Evolutionary conservation across 2,329 filamentous ascomycete species (phyloP), one percentile per base, ranked within the genome.

Genomic region (Cladophialophora exuberans): DNA sequence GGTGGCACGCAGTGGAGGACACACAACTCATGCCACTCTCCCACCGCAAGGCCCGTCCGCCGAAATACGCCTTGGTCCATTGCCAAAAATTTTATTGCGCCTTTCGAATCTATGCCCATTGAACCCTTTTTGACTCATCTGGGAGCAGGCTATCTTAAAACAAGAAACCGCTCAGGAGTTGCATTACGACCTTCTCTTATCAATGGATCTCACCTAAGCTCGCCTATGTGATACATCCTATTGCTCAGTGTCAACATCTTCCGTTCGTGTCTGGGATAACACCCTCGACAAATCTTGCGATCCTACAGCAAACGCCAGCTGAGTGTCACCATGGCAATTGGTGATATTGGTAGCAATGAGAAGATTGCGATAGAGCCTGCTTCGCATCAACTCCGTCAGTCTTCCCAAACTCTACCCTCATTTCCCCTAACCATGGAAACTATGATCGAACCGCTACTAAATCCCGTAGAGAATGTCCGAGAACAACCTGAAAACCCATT

Each of bases 401-500:
- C 61, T 64, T 54, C 58, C 55, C 62, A 62, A 39, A 22, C 39
- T 20, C 25, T 45, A 30, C 41, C 23, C 25, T 28, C 44, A 38
- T 48, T 46, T 47, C 25, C n/a, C 4, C 26, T 48, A n/a, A n/a
- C n/a, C n/a, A n/a, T n/a, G n/a, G 5, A 18, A n/a, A 30, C 30
- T 28, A 46, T 45, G 39, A 52, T 39, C 62, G 63, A 64, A 70
- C 66, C 65, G 72, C 71, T 78, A 74, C 76, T 79, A 78, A 79
- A 79, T 79, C 76, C 76, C 76, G 76, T 78, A 79, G 76, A 79
- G 76, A 78, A 71, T 71, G 69, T 74, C 71, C 70, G 69, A 59
- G 67, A 82, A 52, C 90, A 97, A 73, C 85, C 89, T 67, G 93
- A 97, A 76, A 99, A 97, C 75, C 93, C 92, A 25, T 97, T 92